Base-by-base conservation (phyloP, 257 asterid species). In the Avicennia marina region DNA sequence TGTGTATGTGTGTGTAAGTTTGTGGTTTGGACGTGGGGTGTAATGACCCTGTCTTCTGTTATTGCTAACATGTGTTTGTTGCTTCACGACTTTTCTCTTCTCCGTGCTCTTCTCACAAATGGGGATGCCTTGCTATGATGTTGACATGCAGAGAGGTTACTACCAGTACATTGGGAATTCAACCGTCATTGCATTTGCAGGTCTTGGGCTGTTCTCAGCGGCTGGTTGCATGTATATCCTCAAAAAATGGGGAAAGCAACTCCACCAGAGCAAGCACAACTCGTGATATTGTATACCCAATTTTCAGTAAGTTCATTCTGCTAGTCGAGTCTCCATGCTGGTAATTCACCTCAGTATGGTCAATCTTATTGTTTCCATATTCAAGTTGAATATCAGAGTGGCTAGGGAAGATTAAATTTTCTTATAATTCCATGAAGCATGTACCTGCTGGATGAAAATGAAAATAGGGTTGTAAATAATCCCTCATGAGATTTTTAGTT, bases 181-280 rank as follows among this genome's bases (percentile, higher is more conserved):
- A 53, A 75, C 80, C 0, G 53, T 79, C 44, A 42, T 75, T 11
- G 75, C 75, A 17, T 31, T 75, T 48, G 80, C 76, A 17, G 77
- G 85, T 29, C 50, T 79, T 34, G 74, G 81, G 42, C 69, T 81
- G 41, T 77, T 77, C 64, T 70, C 83, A 3, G 80, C 90, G 16
- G 85, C 90, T 47, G 71, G 83, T 49, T 81, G 90, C 80, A 74
- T 81, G 90, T 57, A 72, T 70, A 52, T 68, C 72, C 64, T 84
- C 62, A 77, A 68, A 64, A 81, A 59, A 34, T 67, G 75, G 61
- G 90, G 87, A 44, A 77, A 75, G 73, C 81, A 76, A 60, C 83
- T 70, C 52, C 84, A 75, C 66, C 85, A 75, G 53, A 73, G 67
- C 52, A 71, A 68, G 72, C 82, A 61, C 49, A 70, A 65, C 67